Conservation (phyloP, 305 asterid genomes). For the Salvia sclarea region DNA sequence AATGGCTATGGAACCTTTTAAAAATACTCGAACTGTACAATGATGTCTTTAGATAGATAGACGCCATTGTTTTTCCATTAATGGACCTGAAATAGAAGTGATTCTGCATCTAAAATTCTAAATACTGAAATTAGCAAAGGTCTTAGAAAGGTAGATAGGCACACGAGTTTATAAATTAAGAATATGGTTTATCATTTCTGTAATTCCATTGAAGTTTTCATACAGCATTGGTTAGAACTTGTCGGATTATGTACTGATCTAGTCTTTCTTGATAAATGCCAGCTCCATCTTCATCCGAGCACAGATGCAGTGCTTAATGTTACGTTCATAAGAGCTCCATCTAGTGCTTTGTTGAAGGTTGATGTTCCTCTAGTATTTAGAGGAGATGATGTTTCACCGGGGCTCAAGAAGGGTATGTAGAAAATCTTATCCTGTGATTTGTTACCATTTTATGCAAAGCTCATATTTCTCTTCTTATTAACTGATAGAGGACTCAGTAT, state of each 20-base stretch:
- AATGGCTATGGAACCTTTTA: conserved; percentile 4
- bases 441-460: background rate
- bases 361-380: conserved; percentile 78
- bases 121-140: background rate
- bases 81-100: background rate
- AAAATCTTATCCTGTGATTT: background rate
- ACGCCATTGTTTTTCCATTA: conserved; percentile 1
- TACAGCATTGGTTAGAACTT: background rate
- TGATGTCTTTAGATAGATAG: background rate
- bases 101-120: background rate
- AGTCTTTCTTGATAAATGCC: conserved; percentile 41
- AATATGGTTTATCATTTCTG: background rate
- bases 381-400: conserved; percentile 93
- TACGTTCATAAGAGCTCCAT: conserved; percentile 89
- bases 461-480: background rate
- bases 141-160: background rate
- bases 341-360: conserved; percentile 79
- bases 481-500: background rate
- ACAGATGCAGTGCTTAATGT: conserved; percentile 80
- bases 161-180: background rate
- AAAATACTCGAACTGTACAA: background rate
- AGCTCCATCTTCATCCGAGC: conserved; percentile 90
- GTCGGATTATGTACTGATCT: conserved; percentile 29
- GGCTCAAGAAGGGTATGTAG: conserved; percentile 75
- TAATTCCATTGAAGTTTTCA: background rate